Evolutionary conservation across 768 basidiomycete species (phyloP).

Genomic region (Amanita rimosa): DNA sequence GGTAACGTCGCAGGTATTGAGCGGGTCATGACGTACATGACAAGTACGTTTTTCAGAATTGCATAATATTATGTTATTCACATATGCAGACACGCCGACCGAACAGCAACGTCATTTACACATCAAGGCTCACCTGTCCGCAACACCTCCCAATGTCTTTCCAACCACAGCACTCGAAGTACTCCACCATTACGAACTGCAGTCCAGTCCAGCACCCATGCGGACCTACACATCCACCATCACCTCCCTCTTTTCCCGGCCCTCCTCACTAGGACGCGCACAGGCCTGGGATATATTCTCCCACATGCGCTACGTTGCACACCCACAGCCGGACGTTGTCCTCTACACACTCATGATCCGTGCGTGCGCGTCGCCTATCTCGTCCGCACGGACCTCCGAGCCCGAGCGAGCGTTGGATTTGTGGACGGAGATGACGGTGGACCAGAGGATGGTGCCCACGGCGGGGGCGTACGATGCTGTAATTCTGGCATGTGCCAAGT

Average conservation of each 20-base stretch:
- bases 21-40: constrained; percentile 26
- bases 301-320: constrained; percentile 94
- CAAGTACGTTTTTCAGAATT: constrained; percentile 23
- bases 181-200: constrained; percentile 63
- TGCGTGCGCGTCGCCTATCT: constrained; percentile 56
- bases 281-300: constrained; percentile 92
- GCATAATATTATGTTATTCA: background rate
- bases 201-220: constrained; percentile 54
- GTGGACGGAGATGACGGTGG: constrained; percentile 85
- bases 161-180: constrained; percentile 54
- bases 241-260: constrained; percentile 38
- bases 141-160: constrained; percentile 33
- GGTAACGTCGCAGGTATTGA: constrained; percentile 39
- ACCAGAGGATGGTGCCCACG: constrained; percentile 52
- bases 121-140: constrained; percentile 52
- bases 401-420: constrained; percentile 90
- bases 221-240: constrained; percentile 67
- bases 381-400: constrained; percentile 42
- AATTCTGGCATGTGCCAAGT: constrained; percentile 70
- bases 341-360: constrained; percentile 83
- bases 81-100: constrained; percentile 25
- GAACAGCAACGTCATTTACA: constrained; percentile 60
- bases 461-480: constrained; percentile 68
- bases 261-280: constrained; percentile 43
- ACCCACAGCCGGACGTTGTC: constrained; percentile 60